These are phyloP conservation scores for Pseudogymnoascus sp. DNA, from an alignment of 2,329 filamentous ascomycete species.

Conservation along the genomic window DNA sequence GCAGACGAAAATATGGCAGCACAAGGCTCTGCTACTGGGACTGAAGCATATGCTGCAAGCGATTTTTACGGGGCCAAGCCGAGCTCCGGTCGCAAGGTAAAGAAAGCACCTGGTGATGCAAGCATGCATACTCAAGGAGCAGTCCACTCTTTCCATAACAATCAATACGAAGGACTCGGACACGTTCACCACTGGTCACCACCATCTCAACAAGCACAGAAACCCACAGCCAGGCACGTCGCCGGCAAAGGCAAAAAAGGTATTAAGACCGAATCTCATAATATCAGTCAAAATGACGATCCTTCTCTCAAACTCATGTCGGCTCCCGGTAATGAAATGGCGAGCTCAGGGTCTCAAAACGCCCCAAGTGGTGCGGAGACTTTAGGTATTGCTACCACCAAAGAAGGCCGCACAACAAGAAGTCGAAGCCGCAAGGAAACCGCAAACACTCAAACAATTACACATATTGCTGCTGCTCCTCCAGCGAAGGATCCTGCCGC, in stretches of 20 bases:
- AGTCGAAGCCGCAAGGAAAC: neutral
- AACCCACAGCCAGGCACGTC: neutral
- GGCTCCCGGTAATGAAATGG: neutral
- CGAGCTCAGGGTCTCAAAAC: neutral
- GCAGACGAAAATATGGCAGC: neutral
- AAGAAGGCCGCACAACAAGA: neutral
- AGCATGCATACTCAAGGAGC: neutral
- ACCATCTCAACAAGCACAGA: neutral
- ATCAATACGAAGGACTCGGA: neutral
- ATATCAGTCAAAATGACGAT: neutral
- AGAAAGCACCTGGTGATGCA: neutral
- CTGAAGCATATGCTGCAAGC: neutral
- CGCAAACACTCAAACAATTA: neutral
- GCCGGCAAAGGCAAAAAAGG: conserved; percentile 2
- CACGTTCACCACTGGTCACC: neutral
- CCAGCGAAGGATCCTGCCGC: neutral
- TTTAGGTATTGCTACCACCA: neutral
- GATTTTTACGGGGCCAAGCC: neutral
- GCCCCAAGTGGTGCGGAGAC: conserved; percentile 7
- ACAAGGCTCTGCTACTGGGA: neutral
- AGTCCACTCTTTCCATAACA: neutral
- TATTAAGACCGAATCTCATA: neutral
- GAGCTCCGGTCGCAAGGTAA: neutral
- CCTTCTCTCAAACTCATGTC: neutral
- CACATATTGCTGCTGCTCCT: neutral